These are phyloP conservation scores for Metschnikowia proteae DNA, from an alignment of 805 yeast species.

Conservation along the genomic window DNA sequence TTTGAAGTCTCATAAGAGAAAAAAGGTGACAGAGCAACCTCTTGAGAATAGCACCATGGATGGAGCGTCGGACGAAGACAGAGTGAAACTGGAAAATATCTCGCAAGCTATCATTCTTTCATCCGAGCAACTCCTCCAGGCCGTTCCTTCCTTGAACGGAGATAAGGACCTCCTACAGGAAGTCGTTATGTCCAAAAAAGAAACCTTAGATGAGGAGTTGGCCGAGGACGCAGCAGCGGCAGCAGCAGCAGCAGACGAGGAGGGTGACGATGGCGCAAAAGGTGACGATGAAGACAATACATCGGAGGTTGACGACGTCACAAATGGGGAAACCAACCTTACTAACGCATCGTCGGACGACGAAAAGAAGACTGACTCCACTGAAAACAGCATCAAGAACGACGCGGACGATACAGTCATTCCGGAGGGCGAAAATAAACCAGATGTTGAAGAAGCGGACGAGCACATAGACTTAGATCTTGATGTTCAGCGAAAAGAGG, in stretches of 20 bases:
- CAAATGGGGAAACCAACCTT: background rate
- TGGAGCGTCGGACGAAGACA: background rate
- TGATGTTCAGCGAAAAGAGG: constrained; percentile 51
- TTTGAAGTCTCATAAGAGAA: background rate
- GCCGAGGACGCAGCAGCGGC: constrained; percentile 17
- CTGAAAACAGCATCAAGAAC: constrained; percentile 17
- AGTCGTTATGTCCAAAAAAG: constrained; percentile 4
- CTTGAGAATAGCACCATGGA: background rate
- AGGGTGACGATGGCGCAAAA: constrained; percentile 8
- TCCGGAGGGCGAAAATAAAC: constrained; percentile 11
- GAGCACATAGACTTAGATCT: constrained; percentile 17
- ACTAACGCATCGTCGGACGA: background rate
- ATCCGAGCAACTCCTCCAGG: background rate
- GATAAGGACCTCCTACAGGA: background rate
- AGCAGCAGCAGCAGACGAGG: constrained; percentile 5
- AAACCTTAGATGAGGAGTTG: constrained; percentile 19
- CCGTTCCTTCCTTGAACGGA: background rate
- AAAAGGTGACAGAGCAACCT: background rate
- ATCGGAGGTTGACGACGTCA: constrained; percentile 2
- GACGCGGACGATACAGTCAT: constrained; percentile 15
- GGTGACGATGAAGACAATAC: constrained; percentile 7
- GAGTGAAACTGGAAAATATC: background rate
- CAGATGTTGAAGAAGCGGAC: background rate
- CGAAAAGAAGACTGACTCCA: constrained; percentile 1
- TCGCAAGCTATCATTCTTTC: background rate